Percentiles rank a stretch among this genome's conserved stretches.
These are phyloP conservation scores for Domatiomyces catenatus DNA, from an alignment of 2,329 filamentous ascomycete species.

Conservation along the genomic window DNA sequence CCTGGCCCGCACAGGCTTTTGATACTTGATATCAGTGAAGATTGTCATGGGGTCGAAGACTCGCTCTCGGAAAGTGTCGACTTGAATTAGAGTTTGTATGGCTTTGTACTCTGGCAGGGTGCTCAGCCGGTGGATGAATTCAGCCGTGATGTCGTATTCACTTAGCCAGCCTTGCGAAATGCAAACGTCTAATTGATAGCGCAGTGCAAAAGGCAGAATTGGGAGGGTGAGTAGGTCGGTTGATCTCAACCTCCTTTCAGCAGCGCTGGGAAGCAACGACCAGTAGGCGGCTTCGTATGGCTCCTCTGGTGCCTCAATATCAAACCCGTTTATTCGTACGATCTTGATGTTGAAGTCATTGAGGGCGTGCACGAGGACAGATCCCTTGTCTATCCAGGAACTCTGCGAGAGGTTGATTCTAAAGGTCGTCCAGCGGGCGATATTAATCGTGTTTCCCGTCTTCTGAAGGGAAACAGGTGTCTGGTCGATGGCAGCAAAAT, in stretches of 20 bases:
- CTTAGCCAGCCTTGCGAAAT: constrained; percentile 64
- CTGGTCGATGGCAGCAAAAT: constrained; percentile 17
- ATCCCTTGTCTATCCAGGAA: constrained; percentile 23
- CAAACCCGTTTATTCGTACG: constrained; percentile 30
- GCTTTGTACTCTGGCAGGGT: constrained; percentile 40
- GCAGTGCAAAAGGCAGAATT: constrained; percentile 51
- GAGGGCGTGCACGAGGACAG: constrained; percentile 39
- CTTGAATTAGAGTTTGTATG: constrained; percentile 55
- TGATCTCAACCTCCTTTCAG: constrained; percentile 11
- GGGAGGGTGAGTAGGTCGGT: constrained; percentile 24
- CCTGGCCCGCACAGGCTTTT: constrained; percentile 33
- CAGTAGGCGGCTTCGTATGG: neutral
- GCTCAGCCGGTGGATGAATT: constrained; percentile 51
- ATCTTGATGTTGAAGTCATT: constrained; percentile 57
- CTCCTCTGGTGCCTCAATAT: constrained; percentile 17
- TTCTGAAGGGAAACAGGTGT: constrained; percentile 35
- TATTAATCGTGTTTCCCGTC: constrained; percentile 40
- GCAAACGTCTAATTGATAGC: constrained; percentile 87
- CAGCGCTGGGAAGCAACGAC: neutral
- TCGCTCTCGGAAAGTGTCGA: constrained; percentile 47
- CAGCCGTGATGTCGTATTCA: constrained; percentile 53
- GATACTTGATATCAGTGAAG: constrained; percentile 38
- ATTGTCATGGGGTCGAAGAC: constrained; percentile 58
- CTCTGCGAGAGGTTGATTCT: constrained; percentile 32
- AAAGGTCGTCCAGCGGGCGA: constrained; percentile 51